Evolutionary conservation across 768 basidiomycete genomes (phyloP), one percentile per base, ranked within the genome.

Genomic region (Tricholomella constricta): DNA sequence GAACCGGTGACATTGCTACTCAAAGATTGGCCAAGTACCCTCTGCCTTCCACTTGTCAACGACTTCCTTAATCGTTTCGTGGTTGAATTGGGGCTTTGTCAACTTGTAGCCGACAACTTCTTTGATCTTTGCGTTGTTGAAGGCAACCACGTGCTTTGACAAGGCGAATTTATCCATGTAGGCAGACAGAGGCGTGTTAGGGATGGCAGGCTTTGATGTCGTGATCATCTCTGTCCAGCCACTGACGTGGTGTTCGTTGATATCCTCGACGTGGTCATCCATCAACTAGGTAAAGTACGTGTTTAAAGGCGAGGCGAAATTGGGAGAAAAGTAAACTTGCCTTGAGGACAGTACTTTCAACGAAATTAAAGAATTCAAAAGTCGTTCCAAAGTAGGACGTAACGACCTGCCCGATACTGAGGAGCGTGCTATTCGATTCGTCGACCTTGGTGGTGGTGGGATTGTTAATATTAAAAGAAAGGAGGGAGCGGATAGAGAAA

Each of bases 181-280:
- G 1, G 90, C 87, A 17, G 77, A 82, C 55, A 93, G 69, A 1
- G 87, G 89, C 0, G 88, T 84, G 53, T 88, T 85, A 11, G 78
- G 74, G 51, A 91, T 76, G 2, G 87, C 86, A 22, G 89, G 89
- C 34, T 82, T 79, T 31, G 91, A 87, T 41, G 71, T 82, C 19
- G 72, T 71, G 59, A 91, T 78, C 86, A 94, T 91, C 65, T 89
- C 79, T 7, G 85, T 89, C 92, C 92, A 94, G 10, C 81, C 84
- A 47, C 80, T 75, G 27, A 91, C 88, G 63, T 94, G 91, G 43
- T 84, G 81, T 63, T 92, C 90, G 63, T 93, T 94, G 62, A 91
- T 89, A 44, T 91, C 88, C 63, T 92, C 89, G 6, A 91, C 80
- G 35, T 80, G 68, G 57, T 91, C 88, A 48, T 89, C 86, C 23